These are phyloP conservation scores for Aspergillus flavus DNA, from an alignment of 2,329 filamentous ascomycete species.

Conservation along the genomic window DNA sequence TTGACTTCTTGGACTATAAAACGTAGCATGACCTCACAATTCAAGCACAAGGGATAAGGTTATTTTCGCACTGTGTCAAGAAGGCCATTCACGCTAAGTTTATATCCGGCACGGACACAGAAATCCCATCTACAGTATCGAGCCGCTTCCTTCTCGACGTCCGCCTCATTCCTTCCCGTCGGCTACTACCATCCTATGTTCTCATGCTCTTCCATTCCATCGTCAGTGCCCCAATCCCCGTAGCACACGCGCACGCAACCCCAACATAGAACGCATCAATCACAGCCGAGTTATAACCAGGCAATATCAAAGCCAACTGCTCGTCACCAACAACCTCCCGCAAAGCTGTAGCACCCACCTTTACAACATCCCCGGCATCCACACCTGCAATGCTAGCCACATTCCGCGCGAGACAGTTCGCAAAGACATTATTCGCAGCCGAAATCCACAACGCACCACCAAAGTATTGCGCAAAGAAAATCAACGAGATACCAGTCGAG, in stretches of 20 bases:
- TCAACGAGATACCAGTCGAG: constrained; percentile 35
- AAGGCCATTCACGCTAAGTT: no score
- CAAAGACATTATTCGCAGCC: constrained; percentile 14
- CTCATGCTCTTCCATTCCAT: constrained; percentile 12
- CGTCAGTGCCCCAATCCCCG: constrained; percentile 3
- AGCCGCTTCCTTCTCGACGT: no score
- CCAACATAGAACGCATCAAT: constrained; percentile 8
- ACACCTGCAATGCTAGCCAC: constrained; percentile 10
- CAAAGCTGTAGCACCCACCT: constrained; percentile 9
- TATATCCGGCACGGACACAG: no score
- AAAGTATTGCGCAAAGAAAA: constrained; percentile 40
- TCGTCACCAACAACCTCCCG: constrained; percentile 6
- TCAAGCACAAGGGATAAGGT: no score
- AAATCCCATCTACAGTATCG: neutral
- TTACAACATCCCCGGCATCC: neutral
- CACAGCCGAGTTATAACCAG: constrained; percentile 15
- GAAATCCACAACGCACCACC: constrained; percentile 41
- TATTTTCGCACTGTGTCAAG: no score
- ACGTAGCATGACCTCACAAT: no score
- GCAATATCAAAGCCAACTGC: constrained; percentile 27
- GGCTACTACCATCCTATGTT: neutral
- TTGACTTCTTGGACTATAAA: no score
- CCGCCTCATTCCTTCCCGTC: no score
- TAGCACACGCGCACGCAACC: neutral
- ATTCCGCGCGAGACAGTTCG: constrained; percentile 1